phyloP scores from a whole-genome alignment of 768 basidiomycete genomes.

The Trametes coccinea region DNA sequence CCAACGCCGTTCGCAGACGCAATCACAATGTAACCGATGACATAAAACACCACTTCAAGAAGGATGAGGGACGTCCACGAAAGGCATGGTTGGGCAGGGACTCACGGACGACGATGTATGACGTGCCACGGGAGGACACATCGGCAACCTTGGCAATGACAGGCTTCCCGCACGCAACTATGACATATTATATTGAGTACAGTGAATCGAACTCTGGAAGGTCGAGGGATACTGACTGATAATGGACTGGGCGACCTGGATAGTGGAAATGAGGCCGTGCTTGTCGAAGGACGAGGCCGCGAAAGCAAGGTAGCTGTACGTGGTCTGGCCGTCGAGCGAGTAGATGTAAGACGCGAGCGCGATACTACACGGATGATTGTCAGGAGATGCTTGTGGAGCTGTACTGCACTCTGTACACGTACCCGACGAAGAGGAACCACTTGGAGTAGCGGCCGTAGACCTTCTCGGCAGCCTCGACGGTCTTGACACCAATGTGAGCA shows the following conservation, averaged over 20 bases:
- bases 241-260: slow-evolving; percentile 29
- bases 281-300: slow-evolving; percentile 22
- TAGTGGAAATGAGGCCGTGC: slow-evolving; percentile 22
- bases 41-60: slow-evolving; percentile 39
- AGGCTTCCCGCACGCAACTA: slow-evolving; percentile 37
- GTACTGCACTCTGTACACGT: background rate
- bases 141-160: slow-evolving; percentile 53
- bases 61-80: no score
- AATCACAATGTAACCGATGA: slow-evolving; percentile 40
- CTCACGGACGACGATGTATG: slow-evolving; percentile 51
- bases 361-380: slow-evolving; percentile 29
- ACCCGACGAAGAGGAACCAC: slow-evolving; percentile 65
- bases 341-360: slow-evolving; percentile 73
- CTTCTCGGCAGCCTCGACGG: slow-evolving; percentile 51
- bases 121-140: slow-evolving; percentile 46
- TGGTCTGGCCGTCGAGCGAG: slow-evolving; percentile 68
- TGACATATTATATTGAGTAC: background rate
- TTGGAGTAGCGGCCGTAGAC: slow-evolving; percentile 55
- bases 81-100: background rate
- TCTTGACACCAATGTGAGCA: slow-evolving; percentile 43
- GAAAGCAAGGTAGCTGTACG: slow-evolving; percentile 49
- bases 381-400: background rate
- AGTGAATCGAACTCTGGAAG: slow-evolving; percentile 46
- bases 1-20: slow-evolving; percentile 30
- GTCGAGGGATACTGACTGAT: slow-evolving; percentile 36